Percentiles rank a stretch among this genome's conserved stretches.
Conservation (phyloP, 2,329 filamentous ascomycete genomes). For the Aspergillus felis region DNA sequence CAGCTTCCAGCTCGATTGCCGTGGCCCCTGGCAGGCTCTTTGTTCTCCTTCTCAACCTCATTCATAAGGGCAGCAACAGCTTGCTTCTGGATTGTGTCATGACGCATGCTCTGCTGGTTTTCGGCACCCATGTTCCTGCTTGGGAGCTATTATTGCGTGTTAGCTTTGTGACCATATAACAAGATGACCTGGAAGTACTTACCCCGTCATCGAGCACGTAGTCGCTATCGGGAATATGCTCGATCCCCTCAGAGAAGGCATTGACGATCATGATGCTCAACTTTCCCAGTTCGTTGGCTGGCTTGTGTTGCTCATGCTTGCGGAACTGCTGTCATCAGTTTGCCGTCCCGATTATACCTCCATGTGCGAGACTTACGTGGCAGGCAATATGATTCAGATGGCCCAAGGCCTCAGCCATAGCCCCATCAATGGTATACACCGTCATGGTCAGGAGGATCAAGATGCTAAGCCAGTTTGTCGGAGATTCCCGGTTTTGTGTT, state of each 20-base stretch:
- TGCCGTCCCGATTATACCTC: neutral
- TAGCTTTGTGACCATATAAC: neutral
- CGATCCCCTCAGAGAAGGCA: slow-evolving; percentile 29
- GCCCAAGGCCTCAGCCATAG: slow-evolving; percentile 27
- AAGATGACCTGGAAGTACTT: neutral
- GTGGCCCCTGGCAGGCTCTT: slow-evolving; percentile 1
- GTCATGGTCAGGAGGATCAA: slow-evolving; percentile 10
- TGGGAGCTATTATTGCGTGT: slow-evolving; percentile 1
- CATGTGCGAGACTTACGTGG: slow-evolving; percentile 22
- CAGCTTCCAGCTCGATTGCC: slow-evolving; percentile 15
- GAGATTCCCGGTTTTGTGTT: neutral
- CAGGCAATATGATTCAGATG: slow-evolving; percentile 22
- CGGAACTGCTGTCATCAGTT: slow-evolving; percentile 25
- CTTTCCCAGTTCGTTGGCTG: slow-evolving; percentile 35
- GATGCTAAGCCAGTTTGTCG: neutral
- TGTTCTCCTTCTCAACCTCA: slow-evolving; percentile 11
- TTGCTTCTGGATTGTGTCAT: slow-evolving; percentile 11
- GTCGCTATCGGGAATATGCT: slow-evolving; percentile 17
- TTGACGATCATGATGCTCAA: slow-evolving; percentile 29
- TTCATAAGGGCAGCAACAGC: slow-evolving; percentile 9
- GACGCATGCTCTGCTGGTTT: neutral
- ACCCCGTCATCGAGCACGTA: slow-evolving; percentile 17
- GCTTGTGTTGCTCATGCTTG: slow-evolving; percentile 23
- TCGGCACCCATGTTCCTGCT: neutral
- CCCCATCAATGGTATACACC: slow-evolving; percentile 20